Evolutionary conservation across 148 eudicot species (phyloP).

Genomic region (Rhododendron ferrugineum): DNA sequence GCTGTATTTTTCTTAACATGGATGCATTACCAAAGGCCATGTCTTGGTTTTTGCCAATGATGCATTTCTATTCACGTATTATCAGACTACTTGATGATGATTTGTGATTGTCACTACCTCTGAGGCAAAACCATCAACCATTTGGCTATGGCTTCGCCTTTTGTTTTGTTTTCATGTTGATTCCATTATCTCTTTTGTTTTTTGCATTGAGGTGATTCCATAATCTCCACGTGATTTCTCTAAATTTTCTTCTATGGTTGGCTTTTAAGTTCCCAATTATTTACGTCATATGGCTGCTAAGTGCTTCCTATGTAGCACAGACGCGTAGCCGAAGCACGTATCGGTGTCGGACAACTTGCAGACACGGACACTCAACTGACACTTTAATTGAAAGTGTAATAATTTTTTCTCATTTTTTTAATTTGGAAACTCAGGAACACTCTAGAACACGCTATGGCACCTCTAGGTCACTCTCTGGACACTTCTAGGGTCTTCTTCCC

Average conservation of each 20-base stretch:
- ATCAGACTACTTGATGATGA: conserved; percentile 11
- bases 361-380: neutral
- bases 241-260: neutral
- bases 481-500: neutral
- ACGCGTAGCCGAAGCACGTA: neutral
- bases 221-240: too few species aligned
- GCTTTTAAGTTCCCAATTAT: neutral
- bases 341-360: neutral
- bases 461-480: neutral
- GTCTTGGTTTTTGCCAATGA: conserved; percentile 4
- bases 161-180: neutral
- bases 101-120: conserved; percentile 17
- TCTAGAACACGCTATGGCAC: neutral
- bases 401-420: neutral
- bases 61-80: conserved; percentile 3
- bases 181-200: neutral
- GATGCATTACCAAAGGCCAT: neutral
- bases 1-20: neutral
- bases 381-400: neutral
- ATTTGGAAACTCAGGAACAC: neutral
- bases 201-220: neutral
- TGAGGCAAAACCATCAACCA: conserved; percentile 8
- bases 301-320: neutral
- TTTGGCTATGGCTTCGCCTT: neutral
- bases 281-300: neutral